These are phyloP conservation scores for Boletus eberwhitei DNA, from an alignment of 768 basidiomycete genomes.

Conservation along the genomic window DNA sequence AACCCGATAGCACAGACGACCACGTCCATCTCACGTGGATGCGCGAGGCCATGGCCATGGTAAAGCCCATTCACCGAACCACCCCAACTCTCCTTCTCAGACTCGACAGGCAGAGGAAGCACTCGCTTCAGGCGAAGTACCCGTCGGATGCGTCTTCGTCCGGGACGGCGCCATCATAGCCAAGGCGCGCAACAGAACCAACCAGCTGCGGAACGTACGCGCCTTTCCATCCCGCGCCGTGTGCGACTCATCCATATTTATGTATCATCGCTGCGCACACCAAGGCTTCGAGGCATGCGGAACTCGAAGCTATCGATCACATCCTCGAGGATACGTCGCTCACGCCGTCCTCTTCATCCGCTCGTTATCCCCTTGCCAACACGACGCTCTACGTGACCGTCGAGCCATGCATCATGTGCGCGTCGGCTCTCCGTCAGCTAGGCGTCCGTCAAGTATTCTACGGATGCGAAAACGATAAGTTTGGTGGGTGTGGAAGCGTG, in stretches of 20 bases:
- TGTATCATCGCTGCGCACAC: slow-evolving; percentile 1
- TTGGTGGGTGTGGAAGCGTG: slow-evolving; percentile 96
- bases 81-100: slow-evolving; percentile 2
- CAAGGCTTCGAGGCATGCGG: slow-evolving; percentile 97
- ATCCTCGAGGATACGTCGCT: slow-evolving; percentile 65
- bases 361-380: slow-evolving; percentile 61
- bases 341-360: slow-evolving; percentile 42
- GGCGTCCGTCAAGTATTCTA: slow-evolving; percentile 89
- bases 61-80: slow-evolving; percentile 24
- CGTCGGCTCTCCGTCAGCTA: slow-evolving; percentile 89
- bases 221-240: not conserved
- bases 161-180: slow-evolving; percentile 76
- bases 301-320: slow-evolving; percentile 92
- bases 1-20: slow-evolving; percentile 5
- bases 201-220: slow-evolving; percentile 85
- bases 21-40: slow-evolving; percentile 62
- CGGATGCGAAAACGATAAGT: slow-evolving; percentile 93
- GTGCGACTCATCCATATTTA: not conserved
- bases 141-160: slow-evolving; percentile 95
- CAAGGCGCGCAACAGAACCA: slow-evolving; percentile 87
- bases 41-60: slow-evolving; percentile 82
- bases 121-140: slow-evolving; percentile 80
- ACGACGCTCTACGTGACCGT: slow-evolving; percentile 97
- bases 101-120: slow-evolving; percentile 78
- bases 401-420: slow-evolving; percentile 99